A percentile compares a stretch with the other conserved stretches of the same genome.
Evolutionary conservation across 768 basidiomycete species (phyloP).

Genomic region (Butyriboletus loyo): DNA sequence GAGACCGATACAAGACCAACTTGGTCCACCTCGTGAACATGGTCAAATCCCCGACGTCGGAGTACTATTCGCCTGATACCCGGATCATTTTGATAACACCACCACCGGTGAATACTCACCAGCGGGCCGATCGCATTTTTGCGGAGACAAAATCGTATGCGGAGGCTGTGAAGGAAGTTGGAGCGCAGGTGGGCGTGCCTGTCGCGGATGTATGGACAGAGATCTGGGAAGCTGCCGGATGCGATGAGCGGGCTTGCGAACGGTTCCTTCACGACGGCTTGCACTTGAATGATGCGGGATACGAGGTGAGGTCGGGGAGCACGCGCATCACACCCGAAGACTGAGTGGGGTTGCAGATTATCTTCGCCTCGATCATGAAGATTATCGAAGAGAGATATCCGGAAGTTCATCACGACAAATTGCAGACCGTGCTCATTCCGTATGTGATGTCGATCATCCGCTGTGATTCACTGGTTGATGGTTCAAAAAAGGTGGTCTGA

Average conservation of each 20-base stretch:
- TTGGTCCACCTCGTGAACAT: slow-evolving; percentile 59
- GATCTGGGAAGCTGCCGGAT: slow-evolving; percentile 72
- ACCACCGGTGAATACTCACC: slow-evolving; percentile 72
- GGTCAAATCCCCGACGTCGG: slow-evolving; percentile 59
- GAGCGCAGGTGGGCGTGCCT: slow-evolving; percentile 48
- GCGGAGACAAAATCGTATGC: slow-evolving; percentile 67
- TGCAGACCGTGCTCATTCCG: slow-evolving; percentile 58
- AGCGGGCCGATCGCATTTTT: slow-evolving; percentile 55
- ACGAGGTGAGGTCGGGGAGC: slow-evolving; percentile 49
- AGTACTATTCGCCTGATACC: slow-evolving; percentile 67
- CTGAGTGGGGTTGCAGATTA: slow-evolving; percentile 43
- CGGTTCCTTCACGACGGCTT: slow-evolving; percentile 70
- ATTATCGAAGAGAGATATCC: slow-evolving; percentile 59
- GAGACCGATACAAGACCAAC: slow-evolving; percentile 61
- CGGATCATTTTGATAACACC: slow-evolving; percentile 80
- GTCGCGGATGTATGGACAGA: slow-evolving; percentile 73
- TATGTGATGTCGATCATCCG: slow-evolving; percentile 50
- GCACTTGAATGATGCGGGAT: slow-evolving; percentile 75
- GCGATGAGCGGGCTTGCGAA: slow-evolving; percentile 50
- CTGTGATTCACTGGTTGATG: not conserved
- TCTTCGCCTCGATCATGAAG: slow-evolving; percentile 60
- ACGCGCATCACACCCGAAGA: not conserved
- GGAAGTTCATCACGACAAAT: slow-evolving; percentile 62
- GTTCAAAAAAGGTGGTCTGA: slow-evolving; percentile 23
- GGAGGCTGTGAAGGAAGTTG: slow-evolving; percentile 63